Evolutionary conservation across 805 yeast genomes (phyloP), one percentile per base, ranked within the genome.

Genomic region (Ogataea polymorpha): DNA sequence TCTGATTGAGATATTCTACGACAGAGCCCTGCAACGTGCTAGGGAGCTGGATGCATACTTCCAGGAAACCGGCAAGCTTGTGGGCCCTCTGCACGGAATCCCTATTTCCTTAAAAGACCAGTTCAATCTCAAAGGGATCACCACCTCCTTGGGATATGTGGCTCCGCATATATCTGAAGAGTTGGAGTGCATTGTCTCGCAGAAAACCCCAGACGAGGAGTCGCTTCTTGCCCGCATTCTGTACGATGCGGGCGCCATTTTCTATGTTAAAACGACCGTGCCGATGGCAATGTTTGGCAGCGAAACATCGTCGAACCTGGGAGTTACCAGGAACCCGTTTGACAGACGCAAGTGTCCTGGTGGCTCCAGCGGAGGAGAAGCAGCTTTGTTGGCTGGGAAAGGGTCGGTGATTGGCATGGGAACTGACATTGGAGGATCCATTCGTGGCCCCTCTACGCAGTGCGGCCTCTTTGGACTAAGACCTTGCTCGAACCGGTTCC

Each of bases 321-420:
- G 71, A 9, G 47, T 50, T 23, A 63, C 73, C n/a, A 43, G 42
- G 23, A 68, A 70, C 46, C 63, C 72, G 1, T 49, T 62, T 44
- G 68, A 71, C 48, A 54, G 67, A 50, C 54, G 54, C 8, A 54
- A 62, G 44, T 48, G 68, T 12, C 51, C 67, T 7, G 75, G 75
- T 34, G 75, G 75, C 8, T 68, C 73, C 3, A 67, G 72, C 6
- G 72, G 74, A 6, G 75, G 75, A 23, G 75, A 71, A 49, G 75
- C 72, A 30, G 56, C 68, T 0, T 42, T 66, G 12, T 41, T 61
- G 16, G 62, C 59, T 1, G 55, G 54, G 11, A 42, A 51, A 8
- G 71, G 63, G 1, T 56, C 67, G 3, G 41, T 63, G 1, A 45
- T 68, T 35, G 71, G 71, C 2, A 27, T 67, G 21, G 72, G 72